Percentiles rank a stretch among this genome's conserved stretches.
These are phyloP conservation scores for Blastocystis sp. DNA, from an alignment of 352 stramenopile species.

Conservation along the genomic window DNA sequence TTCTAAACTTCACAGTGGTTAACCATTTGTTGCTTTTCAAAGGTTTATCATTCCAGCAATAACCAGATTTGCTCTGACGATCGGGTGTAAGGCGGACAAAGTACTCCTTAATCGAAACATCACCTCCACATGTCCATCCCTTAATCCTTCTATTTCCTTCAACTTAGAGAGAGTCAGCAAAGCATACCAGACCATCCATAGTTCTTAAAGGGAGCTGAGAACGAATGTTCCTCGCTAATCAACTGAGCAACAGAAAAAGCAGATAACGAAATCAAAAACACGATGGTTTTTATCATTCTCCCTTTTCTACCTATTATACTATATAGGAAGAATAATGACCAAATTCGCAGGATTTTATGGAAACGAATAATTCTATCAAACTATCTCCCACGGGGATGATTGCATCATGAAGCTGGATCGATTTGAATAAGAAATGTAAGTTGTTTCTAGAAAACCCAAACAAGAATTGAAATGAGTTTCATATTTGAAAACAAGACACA, in stretches of 20 bases:
- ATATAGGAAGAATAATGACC: neutral
- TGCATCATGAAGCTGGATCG: neutral
- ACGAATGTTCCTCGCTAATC: neutral
- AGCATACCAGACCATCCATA: neutral
- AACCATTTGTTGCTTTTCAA: slow-evolving; percentile 65
- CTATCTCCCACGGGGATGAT: neutral
- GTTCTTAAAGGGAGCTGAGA: slow-evolving; percentile 31
- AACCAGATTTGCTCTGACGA: slow-evolving; percentile 68
- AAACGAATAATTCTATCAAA: neutral
- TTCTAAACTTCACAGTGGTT: slow-evolving; percentile 68
- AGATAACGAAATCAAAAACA: neutral
- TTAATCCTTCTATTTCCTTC: slow-evolving; percentile 48
- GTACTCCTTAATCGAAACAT: slow-evolving; percentile 65
- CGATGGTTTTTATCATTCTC: neutral
- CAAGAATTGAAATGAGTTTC: no score
- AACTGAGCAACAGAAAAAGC: neutral
- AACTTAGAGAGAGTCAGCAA: neutral
- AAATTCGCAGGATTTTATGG: neutral
- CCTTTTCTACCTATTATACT: neutral
- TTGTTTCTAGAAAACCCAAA: no score
- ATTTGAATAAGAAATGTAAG: neutral
- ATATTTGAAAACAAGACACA: no score
- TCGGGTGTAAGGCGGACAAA: slow-evolving; percentile 69
- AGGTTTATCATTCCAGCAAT: slow-evolving; percentile 65
- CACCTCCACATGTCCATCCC: slow-evolving; percentile 46